phyloP scores from a whole-genome alignment of 805 yeast species.

The Lachancea quebecensis region DNA sequence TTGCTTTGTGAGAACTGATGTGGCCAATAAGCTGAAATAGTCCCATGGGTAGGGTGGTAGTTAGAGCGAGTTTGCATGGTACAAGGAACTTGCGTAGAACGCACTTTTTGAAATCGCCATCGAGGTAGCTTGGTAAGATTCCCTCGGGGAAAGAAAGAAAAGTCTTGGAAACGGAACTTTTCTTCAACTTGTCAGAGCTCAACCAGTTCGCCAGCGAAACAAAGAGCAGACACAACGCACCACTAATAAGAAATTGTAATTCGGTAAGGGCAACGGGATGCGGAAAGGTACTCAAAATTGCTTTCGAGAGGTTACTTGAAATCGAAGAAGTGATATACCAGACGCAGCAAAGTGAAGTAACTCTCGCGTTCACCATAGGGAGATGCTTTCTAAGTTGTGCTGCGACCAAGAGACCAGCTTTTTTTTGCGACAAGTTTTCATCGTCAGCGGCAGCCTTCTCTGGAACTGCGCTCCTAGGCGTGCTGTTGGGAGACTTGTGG shows the following conservation, averaged over 20 bases:
- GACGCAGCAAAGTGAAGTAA: slow-evolving; percentile 50
- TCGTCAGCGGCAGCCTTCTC: background rate
- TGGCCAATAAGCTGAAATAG: slow-evolving; percentile 89
- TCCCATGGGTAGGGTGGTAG: slow-evolving; percentile 89
- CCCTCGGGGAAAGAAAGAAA: slow-evolving; percentile 30
- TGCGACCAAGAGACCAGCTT: slow-evolving; percentile 12
- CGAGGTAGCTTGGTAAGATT: slow-evolving; percentile 28
- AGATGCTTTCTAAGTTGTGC: slow-evolving; percentile 12
- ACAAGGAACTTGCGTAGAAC: slow-evolving; percentile 38
- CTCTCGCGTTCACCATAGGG: slow-evolving; percentile 36
- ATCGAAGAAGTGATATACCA: slow-evolving; percentile 83
- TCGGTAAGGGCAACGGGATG: slow-evolving; percentile 89
- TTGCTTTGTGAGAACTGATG: slow-evolving; percentile 86
- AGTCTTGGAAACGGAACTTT: slow-evolving; percentile 12
- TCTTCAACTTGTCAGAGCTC: slow-evolving; percentile 36
- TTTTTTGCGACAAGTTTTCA: slow-evolving; percentile 3
- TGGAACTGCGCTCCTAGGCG: background rate
- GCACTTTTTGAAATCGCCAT: slow-evolving; percentile 27
- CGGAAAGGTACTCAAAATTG: slow-evolving; percentile 59
- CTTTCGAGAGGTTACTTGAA: slow-evolving; percentile 74
- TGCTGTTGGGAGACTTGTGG: background rate
- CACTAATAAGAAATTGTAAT: slow-evolving; percentile 74
- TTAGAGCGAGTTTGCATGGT: slow-evolving; percentile 47
- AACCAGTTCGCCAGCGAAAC: slow-evolving; percentile 35
- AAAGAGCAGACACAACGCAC: slow-evolving; percentile 46